Evolutionary conservation across 202 grass and related monocot genomes (phyloP).

Genomic region (Panicum hallii): DNA sequence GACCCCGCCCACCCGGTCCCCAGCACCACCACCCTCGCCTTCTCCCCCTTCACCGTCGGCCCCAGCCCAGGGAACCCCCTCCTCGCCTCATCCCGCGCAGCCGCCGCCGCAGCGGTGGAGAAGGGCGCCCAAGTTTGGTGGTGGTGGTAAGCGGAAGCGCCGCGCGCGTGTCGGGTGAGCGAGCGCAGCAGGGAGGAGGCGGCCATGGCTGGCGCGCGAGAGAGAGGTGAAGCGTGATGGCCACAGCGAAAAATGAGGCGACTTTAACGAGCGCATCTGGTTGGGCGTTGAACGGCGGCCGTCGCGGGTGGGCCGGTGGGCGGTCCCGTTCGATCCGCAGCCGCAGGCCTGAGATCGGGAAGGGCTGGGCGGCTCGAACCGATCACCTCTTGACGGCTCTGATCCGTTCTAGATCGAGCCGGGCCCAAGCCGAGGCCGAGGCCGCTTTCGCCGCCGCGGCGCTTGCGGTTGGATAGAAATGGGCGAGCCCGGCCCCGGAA

Average conservation of each 20-base stretch:
- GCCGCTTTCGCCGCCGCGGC: neutral
- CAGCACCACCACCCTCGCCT: constrained; percentile 87
- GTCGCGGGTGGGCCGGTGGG: neutral
- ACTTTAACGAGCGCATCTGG: constrained; percentile 7
- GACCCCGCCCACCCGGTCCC: constrained; percentile 93
- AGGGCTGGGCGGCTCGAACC: neutral
- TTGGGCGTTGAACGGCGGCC: neutral
- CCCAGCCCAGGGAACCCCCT: constrained; percentile 54
- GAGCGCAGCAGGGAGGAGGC: constrained; percentile 42
- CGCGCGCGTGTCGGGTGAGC: constrained; percentile 33
- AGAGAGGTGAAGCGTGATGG: constrained; percentile 2
- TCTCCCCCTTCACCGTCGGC: constrained; percentile 75
- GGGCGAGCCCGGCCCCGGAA: neutral
- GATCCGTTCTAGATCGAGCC: neutral
- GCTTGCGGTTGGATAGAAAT: constrained; percentile 18
- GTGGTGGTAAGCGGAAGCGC: constrained; percentile 1
- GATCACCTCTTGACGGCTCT: constrained; percentile 36
- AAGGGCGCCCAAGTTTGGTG: constrained; percentile 15
- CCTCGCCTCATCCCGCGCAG: constrained; percentile 31
- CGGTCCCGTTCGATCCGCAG: constrained; percentile 30
- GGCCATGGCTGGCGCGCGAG: constrained; percentile 33
- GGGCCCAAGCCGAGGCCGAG: neutral
- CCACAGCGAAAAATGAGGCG: constrained; percentile 36
- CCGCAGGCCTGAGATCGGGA: constrained; percentile 5
- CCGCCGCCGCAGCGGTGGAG: constrained; percentile 24